Base-by-base conservation (phyloP, 2,329 filamentous ascomycete genomes). In the Leptodontidium sp. region DNA sequence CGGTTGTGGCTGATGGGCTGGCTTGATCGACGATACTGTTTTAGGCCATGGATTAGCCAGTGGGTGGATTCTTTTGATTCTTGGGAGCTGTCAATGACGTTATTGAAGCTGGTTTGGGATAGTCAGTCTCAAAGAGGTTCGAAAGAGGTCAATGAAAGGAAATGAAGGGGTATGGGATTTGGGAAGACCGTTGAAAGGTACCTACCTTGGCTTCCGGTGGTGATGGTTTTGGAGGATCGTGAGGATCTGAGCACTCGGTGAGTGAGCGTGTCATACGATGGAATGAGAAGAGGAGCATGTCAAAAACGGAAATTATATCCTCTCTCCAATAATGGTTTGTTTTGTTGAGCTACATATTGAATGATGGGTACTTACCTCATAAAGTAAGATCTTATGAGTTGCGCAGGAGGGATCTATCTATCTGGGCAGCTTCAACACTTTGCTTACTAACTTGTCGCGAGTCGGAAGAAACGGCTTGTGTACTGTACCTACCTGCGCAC, bases 31-130 rank as follows among this genome's bases (percentile, higher is more conserved):
- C 52, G 29, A 55, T 35, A 0, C 26, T 35, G 5, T 3, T 43
- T 59, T 59, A 35, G 24, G 57, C 38, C 35, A 40, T 26, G 11
- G 57, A 59, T 59, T 26, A 59, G 57, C 57, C 57, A 38, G 57
- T 26, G 11, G 24, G 38, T 45, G 35, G 35, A 17, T 29, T 15
- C 21, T 21, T 21, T 21, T 21, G 21, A 21, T 21, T 32, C 38
- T 40, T 43, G 14, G 35, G 14, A 24, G 21, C 21, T 43, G 35
- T 43, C 21, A 59, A 59, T 59, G 57, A 59, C 57, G 57, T 59
- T 17, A 17, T 59, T 43, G 35, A 59, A 43, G 57, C 57, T 45
- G 35, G 38, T 59, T 43, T 17, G 21, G 21, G 38, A 59, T 59
- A 21, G 12, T 8, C 40, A 14, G 12, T 24, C 21, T 38, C 5